A percentile compares a stretch with the other conserved stretches of the same genome.
Evolutionary conservation across 208 protist genomes (phyloP).

Genomic region (Vickermania ingenoplastis): DNA sequence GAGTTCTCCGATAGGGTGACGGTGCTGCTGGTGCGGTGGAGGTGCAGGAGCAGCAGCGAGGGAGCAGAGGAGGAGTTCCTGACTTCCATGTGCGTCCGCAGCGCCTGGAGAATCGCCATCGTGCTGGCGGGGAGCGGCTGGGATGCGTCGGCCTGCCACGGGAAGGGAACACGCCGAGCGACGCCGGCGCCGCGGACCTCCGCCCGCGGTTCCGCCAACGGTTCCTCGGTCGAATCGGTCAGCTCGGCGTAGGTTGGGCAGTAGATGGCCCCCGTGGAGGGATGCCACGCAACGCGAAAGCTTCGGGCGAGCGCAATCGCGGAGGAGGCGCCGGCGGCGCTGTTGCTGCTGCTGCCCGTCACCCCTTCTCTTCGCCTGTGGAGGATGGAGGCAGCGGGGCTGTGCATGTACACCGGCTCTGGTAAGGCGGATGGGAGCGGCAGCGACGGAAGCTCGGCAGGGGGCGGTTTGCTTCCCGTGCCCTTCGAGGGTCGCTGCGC

Average conservation of each 20-base stretch:
- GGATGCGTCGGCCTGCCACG: slow-evolving; percentile 36
- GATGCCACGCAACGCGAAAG: slow-evolving; percentile 51
- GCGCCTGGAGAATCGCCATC: slow-evolving; percentile 36
- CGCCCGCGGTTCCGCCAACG: slow-evolving; percentile 11
- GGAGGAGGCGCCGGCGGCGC: slow-evolving; percentile 6
- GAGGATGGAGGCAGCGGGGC: not conserved
- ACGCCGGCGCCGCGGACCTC: slow-evolving; percentile 55
- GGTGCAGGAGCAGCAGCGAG: not conserved
- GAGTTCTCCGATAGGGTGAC: slow-evolving; percentile 64
- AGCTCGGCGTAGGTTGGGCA: slow-evolving; percentile 55
- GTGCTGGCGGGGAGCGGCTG: slow-evolving; percentile 41
- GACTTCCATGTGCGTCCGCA: not conserved
- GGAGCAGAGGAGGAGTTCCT: not conserved
- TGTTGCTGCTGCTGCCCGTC: not conserved
- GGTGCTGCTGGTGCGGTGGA: slow-evolving; percentile 24
- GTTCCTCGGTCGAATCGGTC: slow-evolving; percentile 48
- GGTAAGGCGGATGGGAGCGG: no score
- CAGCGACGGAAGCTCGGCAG: no score
- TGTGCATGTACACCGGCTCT: not conserved
- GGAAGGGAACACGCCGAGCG: slow-evolving; percentile 25
- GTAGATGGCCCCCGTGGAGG: slow-evolving; percentile 19
- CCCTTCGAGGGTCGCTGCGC: no score
- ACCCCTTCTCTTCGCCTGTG: not conserved
- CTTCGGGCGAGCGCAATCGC: slow-evolving; percentile 39
- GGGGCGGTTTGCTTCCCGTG: no score